A percentile compares a stretch with the other conserved stretches of the same genome.
Conservation (phyloP, 352 stramenopile genomes). For the Pythium insidiosum region DNA sequence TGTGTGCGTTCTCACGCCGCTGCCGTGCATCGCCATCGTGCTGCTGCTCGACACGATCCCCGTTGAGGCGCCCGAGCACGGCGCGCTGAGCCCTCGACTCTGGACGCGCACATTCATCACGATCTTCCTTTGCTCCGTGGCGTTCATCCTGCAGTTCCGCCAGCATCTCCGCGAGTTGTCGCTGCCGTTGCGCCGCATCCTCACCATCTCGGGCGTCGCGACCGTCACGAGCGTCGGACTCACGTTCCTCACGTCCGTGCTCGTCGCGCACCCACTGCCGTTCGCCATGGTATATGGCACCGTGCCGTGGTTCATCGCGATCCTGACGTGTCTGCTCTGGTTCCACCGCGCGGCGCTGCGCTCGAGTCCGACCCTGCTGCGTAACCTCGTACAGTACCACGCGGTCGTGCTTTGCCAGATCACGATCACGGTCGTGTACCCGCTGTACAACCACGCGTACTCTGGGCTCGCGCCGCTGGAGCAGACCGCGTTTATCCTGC, state of each 20-base stretch:
- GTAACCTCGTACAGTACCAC: conserved; percentile 4
- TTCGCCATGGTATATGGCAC: conserved; percentile 4
- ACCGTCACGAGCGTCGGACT: conserved; percentile 3
- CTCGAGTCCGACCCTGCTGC: neutral
- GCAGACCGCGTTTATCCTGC: conserved; percentile 22
- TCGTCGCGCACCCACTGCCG: conserved; percentile 7
- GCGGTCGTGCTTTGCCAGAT: conserved; percentile 6
- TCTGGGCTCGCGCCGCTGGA: conserved; percentile 6
- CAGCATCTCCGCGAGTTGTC: conserved; percentile 7
- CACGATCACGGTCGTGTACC: conserved; percentile 21
- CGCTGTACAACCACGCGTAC: conserved; percentile 31
- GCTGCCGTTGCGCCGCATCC: neutral
- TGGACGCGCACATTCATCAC: conserved; percentile 8
- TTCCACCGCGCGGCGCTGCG: conserved; percentile 1
- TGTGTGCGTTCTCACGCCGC: conserved; percentile 1
- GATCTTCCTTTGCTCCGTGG: conserved; percentile 1
- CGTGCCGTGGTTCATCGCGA: conserved; percentile 6
- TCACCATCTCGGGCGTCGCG: neutral
- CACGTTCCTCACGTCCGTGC: conserved; percentile 1
- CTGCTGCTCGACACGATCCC: neutral
- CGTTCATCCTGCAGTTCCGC: conserved; percentile 5
- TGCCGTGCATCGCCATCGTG: conserved; percentile 9
- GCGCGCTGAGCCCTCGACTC: conserved; percentile 4
- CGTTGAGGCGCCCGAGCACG: neutral
- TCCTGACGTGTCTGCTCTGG: neutral